These are phyloP conservation scores for Cladobotryum mycophilum DNA, from an alignment of 2,329 filamentous ascomycete species.

Conservation along the genomic window DNA sequence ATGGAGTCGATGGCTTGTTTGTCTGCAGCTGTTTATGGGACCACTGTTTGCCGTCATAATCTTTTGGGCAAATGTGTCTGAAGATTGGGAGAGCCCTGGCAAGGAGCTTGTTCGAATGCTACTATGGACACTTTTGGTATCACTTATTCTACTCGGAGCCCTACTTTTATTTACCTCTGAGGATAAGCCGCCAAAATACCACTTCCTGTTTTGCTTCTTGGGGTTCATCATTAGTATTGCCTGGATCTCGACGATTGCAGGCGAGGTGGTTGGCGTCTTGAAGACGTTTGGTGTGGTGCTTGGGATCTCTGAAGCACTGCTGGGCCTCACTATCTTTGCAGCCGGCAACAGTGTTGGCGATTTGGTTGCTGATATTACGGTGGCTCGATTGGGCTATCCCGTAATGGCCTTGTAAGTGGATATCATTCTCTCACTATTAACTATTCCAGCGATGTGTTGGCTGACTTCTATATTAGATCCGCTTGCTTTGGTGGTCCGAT, in stretches of 20 bases:
- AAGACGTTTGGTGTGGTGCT: slow-evolving; percentile 90
- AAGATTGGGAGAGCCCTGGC: slow-evolving; percentile 50
- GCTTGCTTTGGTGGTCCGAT: slow-evolving; percentile 98
- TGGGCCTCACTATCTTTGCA: slow-evolving; percentile 92
- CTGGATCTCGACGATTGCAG: slow-evolving; percentile 94
- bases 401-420: slow-evolving; percentile 75
- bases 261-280: slow-evolving; percentile 89
- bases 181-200: slow-evolving; percentile 62
- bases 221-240: slow-evolving; percentile 88
- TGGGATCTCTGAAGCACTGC: slow-evolving; percentile 87
- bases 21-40: slow-evolving; percentile 78
- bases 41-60: slow-evolving; percentile 77
- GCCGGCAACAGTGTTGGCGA: slow-evolving; percentile 94
- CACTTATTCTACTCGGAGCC: slow-evolving; percentile 58
- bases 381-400: slow-evolving; percentile 86
- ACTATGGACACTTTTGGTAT: slow-evolving; percentile 61
- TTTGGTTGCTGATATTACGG: slow-evolving; percentile 88
- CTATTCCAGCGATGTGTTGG: neutral
- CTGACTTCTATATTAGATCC: slow-evolving; percentile 41
- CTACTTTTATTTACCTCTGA: slow-evolving; percentile 65
- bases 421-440: neutral
- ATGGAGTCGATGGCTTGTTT: slow-evolving; percentile 90
- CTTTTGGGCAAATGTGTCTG: slow-evolving; percentile 60
- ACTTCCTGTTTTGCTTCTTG: slow-evolving; percentile 75
- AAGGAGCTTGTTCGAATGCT: slow-evolving; percentile 50